Conservation (phyloP, 2,329 filamentous ascomycete species). For the Aspergillus alliaceus region DNA sequence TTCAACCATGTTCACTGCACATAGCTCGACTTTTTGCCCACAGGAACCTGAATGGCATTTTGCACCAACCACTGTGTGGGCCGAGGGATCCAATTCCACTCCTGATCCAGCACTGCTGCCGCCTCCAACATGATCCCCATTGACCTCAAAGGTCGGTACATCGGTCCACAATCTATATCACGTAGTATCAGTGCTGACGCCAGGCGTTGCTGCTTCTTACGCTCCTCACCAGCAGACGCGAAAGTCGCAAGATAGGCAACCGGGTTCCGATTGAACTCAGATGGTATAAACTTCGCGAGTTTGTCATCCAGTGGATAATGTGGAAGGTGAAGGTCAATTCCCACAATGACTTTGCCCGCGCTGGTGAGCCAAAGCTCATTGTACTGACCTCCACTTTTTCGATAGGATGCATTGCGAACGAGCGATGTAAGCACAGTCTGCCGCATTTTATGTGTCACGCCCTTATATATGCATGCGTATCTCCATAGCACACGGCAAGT, state of each 20-base stretch:
- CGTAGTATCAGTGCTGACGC: conserved; percentile 27
- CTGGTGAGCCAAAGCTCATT: conserved; percentile 22
- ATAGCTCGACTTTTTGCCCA: conserved; percentile 10
- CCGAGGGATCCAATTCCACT: conserved; percentile 29
- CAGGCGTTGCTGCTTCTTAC: conserved; percentile 26
- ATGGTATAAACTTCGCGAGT: conserved; percentile 22
- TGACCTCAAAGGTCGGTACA: conserved; percentile 22
- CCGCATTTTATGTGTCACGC: conserved; percentile 36
- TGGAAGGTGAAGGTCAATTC: conserved; percentile 23
- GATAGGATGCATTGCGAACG: conserved; percentile 18
- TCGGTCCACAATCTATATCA: conserved; percentile 28
- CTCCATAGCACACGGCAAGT: conserved; percentile 49
- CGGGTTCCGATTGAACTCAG: conserved; percentile 27
- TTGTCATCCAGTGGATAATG: conserved; percentile 9
- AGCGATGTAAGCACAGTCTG: conserved; percentile 32
- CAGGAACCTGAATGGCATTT: conserved; percentile 34
- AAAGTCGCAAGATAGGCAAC: conserved; percentile 23
- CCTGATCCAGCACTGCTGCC: conserved; percentile 32
- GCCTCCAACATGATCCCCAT: conserved; percentile 37
- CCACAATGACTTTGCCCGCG: conserved; percentile 37
- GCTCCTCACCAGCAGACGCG: conserved; percentile 19
- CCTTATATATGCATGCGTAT: conserved; percentile 45
- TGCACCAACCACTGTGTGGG: conserved; percentile 31
- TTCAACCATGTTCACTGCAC: background rate
- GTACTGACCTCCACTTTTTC: conserved; percentile 11